These are phyloP conservation scores for Hordeum marinum DNA, from an alignment of 176 grass and related monocot species.

Conservation along the genomic window DNA sequence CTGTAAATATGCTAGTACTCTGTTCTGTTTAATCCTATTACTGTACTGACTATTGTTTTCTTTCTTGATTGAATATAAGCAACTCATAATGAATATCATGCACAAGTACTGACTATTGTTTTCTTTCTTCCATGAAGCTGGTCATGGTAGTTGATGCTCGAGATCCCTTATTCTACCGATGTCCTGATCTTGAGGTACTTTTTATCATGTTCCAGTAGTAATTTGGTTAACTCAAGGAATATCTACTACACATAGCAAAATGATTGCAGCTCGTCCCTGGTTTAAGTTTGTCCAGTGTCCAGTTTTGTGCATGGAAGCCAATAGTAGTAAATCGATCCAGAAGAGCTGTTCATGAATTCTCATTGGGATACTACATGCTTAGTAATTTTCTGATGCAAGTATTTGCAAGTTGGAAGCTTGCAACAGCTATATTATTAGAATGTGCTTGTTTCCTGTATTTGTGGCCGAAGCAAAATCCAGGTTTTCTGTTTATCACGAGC, in stretches of 20 bases:
- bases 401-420: neutral
- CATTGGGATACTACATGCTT: neutral
- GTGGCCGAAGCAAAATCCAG: neutral
- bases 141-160: conserved; percentile 95
- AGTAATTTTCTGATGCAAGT: neutral
- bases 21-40: neutral
- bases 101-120: conserved; percentile 11
- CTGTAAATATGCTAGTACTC: neutral
- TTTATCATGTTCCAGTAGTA: neutral
- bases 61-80: neutral
- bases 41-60: no score
- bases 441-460: neutral
- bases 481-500: neutral
- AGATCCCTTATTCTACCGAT: conserved; percentile 86
- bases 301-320: neutral
- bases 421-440: neutral
- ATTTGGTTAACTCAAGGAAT: neutral
- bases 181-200: conserved; percentile 88
- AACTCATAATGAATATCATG: neutral
- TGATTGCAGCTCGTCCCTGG: neutral
- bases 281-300: neutral
- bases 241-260: neutral
- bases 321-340: neutral
- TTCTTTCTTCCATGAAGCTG: conserved; percentile 46
- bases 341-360: neutral